Evolutionary conservation across 2,329 filamentous ascomycete genomes (phyloP).

Genomic region (Cladorrhinum sp.): DNA sequence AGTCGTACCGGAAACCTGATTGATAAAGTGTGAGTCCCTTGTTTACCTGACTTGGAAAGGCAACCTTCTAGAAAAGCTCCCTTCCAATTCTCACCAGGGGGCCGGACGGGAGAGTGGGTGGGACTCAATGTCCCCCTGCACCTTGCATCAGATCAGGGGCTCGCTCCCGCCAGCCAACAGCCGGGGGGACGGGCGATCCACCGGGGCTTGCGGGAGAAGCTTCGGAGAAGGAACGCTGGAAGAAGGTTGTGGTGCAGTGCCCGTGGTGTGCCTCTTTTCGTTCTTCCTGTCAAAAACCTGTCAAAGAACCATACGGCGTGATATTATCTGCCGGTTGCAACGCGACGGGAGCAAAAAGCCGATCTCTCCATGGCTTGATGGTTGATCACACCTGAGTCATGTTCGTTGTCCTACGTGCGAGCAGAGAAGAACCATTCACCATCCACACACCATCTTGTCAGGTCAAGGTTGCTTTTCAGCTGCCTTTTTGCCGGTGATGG

Average conservation of each 20-base stretch:
- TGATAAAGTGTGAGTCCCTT: no score
- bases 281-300: neutral
- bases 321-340: slow-evolving; percentile 4
- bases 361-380: no score
- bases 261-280: neutral
- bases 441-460: neutral
- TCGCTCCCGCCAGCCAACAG: neutral
- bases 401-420: neutral
- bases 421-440: no score
- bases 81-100: neutral
- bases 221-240: slow-evolving; percentile 24
- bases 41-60: neutral
- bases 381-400: neutral
- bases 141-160: neutral
- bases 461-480: neutral
- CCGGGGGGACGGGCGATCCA: slow-evolving; percentile 9
- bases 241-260: slow-evolving; percentile 7
- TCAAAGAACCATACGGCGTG: neutral
- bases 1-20: no score
- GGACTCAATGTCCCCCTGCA: neutral
- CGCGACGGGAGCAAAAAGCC: no score
- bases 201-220: slow-evolving; percentile 25
- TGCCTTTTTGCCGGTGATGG: neutral
- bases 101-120: neutral
- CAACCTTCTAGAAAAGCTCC: neutral